Conservation (phyloP, 108 stramenopile species). For the Aurantiochytrium sp. region DNA sequence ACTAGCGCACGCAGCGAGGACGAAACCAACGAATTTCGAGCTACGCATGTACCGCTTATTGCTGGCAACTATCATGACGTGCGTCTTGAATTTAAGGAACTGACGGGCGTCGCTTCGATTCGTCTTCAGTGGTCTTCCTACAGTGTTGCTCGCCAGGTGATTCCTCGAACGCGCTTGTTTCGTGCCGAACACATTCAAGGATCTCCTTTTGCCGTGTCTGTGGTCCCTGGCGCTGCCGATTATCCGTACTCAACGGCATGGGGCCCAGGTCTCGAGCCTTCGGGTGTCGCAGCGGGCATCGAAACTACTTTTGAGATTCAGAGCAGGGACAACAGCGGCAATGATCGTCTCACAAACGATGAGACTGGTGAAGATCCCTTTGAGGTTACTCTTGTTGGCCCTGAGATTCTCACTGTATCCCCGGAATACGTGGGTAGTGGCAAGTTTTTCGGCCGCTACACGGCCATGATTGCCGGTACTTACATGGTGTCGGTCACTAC, state of each 20-base stretch:
- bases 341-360: slow-evolving; percentile 44
- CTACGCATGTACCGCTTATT: slow-evolving; percentile 28
- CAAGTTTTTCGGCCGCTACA: slow-evolving; percentile 54
- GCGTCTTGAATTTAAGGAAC: slow-evolving; percentile 64
- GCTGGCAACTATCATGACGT: slow-evolving; percentile 59
- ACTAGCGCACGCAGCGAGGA: slow-evolving; percentile 33
- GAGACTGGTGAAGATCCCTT: slow-evolving; percentile 46
- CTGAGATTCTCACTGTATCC: slow-evolving; percentile 36
- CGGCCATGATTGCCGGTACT: slow-evolving; percentile 57
- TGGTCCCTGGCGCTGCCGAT: slow-evolving; percentile 66
- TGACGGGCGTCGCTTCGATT: slow-evolving; percentile 59
- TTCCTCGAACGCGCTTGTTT: slow-evolving; percentile 53
- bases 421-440: slow-evolving; percentile 61
- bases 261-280: slow-evolving; percentile 44
- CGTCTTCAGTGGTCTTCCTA: slow-evolving; percentile 58
- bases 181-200: slow-evolving; percentile 55
- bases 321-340: slow-evolving; percentile 58
- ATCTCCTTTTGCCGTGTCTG: slow-evolving; percentile 56
- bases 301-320: slow-evolving; percentile 57
- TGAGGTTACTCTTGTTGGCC: slow-evolving; percentile 32
- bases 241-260: slow-evolving; percentile 57
- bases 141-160: slow-evolving; percentile 42
- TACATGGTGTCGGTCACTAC: slow-evolving; percentile 64
- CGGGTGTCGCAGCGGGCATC: slow-evolving; percentile 52
- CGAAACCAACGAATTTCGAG: slow-evolving; percentile 22